Conservation (phyloP, 2,329 filamentous ascomycete genomes). For the Aspergillus tubingensis region DNA sequence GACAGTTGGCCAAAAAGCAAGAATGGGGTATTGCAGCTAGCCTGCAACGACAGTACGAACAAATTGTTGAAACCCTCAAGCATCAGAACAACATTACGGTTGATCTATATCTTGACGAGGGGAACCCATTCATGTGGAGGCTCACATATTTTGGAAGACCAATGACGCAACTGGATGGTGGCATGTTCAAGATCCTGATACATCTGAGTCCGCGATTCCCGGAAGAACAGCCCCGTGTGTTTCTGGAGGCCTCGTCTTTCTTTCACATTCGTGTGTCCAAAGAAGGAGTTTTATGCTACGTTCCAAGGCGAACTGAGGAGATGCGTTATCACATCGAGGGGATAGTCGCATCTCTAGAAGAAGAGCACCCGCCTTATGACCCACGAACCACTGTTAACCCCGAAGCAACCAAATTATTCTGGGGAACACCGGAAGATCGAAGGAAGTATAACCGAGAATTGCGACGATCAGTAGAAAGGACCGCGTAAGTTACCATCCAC, state of each 20-base stretch:
- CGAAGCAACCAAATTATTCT: conserved; percentile 82
- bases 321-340: conserved; percentile 80
- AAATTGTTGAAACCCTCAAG: conserved; percentile 75
- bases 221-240: conserved; percentile 80
- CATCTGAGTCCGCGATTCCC: conserved; percentile 83
- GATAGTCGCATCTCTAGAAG: conserved; percentile 79
- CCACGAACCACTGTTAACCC: conserved; percentile 83
- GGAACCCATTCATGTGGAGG: conserved; percentile 86
- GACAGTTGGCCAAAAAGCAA: conserved; percentile 61
- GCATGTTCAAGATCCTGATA: conserved; percentile 79
- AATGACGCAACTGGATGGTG: conserved; percentile 91
- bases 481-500: conserved; percentile 24
- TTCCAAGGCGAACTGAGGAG: conserved; percentile 70
- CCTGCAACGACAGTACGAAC: conserved; percentile 79
- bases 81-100: conserved; percentile 68
- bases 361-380: conserved; percentile 85
- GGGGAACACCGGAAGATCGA: conserved; percentile 76
- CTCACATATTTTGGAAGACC: conserved; percentile 88
- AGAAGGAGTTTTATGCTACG: conserved; percentile 82
- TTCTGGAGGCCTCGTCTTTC: conserved; percentile 72
- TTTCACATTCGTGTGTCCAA: conserved; percentile 86
- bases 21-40: conserved; percentile 78
- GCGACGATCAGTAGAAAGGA: conserved; percentile 68
- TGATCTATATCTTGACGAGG: conserved; percentile 73
- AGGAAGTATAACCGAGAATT: conserved; percentile 82